Conservation (phyloP, 345 rosid genomes). For the Rhodamnia argentea region DNA sequence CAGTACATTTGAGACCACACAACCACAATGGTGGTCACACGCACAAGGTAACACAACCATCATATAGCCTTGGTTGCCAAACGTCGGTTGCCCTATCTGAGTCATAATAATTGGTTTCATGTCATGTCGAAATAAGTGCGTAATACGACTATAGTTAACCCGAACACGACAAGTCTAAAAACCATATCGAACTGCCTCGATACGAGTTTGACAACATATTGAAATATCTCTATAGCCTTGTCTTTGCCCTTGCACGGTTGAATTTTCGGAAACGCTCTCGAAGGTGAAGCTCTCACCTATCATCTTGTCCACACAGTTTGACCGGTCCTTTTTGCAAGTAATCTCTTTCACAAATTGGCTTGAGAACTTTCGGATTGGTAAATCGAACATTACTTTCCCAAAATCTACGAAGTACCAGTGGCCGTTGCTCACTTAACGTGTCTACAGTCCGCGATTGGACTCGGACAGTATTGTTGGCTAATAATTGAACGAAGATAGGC, state of each 20-base stretch:
- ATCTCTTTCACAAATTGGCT: not conserved
- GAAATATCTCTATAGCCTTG: not conserved
- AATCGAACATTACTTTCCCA: not conserved
- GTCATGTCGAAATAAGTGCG: not conserved
- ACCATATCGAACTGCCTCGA: fast-evolving
- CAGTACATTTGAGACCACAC: not conserved
- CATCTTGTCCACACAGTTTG: not conserved
- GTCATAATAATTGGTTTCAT: not conserved
- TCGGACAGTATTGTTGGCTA: not conserved
- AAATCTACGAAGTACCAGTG: not conserved
- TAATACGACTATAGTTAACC: not conserved
- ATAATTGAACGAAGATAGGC: not conserved
- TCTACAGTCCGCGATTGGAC: not conserved
- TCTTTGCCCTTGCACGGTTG: not conserved
- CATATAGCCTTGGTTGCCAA: too few relatives aligned
- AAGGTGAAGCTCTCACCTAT: not conserved
- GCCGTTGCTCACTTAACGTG: not conserved
- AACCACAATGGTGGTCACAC: not conserved
- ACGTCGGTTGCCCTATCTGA: not conserved
- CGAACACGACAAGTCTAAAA: not conserved
- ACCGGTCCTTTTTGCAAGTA: not conserved
- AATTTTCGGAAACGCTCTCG: not conserved
- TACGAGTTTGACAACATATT: not conserved
- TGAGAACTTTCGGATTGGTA: not conserved
- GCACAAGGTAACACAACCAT: not conserved